A percentile compares a stretch with the other conserved stretches of the same genome.
These are phyloP conservation scores for Cordyceps militaris DNA, from an alignment of 2,329 filamentous ascomycete species.

Conservation along the genomic window DNA sequence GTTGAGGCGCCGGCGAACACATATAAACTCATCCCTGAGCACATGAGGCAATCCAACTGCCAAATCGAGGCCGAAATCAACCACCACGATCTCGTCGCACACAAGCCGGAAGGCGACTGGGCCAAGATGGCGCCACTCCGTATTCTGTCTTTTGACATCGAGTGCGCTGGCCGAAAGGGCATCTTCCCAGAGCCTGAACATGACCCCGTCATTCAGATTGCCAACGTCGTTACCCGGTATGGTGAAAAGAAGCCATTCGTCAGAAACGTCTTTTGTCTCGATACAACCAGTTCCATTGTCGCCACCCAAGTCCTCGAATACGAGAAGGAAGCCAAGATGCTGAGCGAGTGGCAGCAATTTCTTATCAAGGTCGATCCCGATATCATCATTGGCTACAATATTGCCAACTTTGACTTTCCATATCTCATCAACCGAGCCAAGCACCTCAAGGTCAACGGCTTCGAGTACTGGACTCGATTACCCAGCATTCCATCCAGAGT, in stretches of 20 bases:
- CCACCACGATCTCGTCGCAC: slow-evolving; percentile 77
- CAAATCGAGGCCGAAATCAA: slow-evolving; percentile 89
- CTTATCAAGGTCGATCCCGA: slow-evolving; percentile 86
- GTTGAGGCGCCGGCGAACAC: slow-evolving; percentile 72
- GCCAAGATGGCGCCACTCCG: slow-evolving; percentile 94
- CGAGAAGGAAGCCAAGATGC: slow-evolving; percentile 75
- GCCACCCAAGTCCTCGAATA: slow-evolving; percentile 90
- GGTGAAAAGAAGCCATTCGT: slow-evolving; percentile 95
- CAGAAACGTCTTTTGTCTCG: slow-evolving; percentile 91
- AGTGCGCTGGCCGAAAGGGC: slow-evolving; percentile 94
- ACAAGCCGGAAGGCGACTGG: slow-evolving; percentile 88
- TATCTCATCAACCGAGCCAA: slow-evolving; percentile 86
- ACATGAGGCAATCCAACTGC: slow-evolving; percentile 78
- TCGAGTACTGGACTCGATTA: slow-evolving; percentile 83
- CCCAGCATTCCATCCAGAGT: slow-evolving; percentile 62
- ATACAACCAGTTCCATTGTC: slow-evolving; percentile 87
- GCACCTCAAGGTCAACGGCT: slow-evolving; percentile 70
- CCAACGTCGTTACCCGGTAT: slow-evolving; percentile 88
- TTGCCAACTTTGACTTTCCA: slow-evolving; percentile 96
- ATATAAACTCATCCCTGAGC: slow-evolving; percentile 61
- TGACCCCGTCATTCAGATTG: slow-evolving; percentile 96
- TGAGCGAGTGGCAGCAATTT: slow-evolving; percentile 89
- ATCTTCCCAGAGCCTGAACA: slow-evolving; percentile 90
- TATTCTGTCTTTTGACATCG: slow-evolving; percentile 94
- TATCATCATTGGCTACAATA: slow-evolving; percentile 98